phyloP scores from a whole-genome alignment of 2,329 filamentous ascomycete species.

The Cercospora janseana region DNA sequence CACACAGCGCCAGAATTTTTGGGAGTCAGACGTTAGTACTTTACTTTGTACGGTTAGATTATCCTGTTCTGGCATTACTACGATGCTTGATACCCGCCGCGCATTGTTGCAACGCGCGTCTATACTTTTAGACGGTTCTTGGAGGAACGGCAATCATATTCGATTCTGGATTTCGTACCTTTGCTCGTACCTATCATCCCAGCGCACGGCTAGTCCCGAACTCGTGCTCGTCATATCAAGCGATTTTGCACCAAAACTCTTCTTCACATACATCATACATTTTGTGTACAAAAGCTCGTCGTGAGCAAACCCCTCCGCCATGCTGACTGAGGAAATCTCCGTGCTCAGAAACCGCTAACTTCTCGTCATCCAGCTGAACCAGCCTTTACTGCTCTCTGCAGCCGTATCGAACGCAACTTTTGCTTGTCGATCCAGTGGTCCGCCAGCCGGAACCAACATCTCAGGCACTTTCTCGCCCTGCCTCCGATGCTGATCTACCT shows the following conservation, averaged over 20 bases:
- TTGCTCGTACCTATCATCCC: too few relatives aligned
- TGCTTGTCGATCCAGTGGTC: conserved; percentile 49
- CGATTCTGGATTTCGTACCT: background rate
- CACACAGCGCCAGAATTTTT: background rate
- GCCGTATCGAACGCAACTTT: conserved; percentile 41
- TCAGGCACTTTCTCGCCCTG: conserved; percentile 33
- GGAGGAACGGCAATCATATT: too few relatives aligned
- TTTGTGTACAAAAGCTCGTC: conserved; percentile 4
- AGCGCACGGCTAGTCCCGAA: too few relatives aligned
- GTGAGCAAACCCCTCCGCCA: conserved; percentile 10
- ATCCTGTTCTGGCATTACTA: background rate
- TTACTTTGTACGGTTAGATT: background rate
- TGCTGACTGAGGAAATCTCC: conserved; percentile 13
- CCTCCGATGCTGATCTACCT: conserved; percentile 31
- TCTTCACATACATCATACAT: background rate
- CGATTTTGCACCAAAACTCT: too few relatives aligned
- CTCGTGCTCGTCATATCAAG: too few relatives aligned
- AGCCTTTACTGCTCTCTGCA: conserved; percentile 43
- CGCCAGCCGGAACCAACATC: conserved; percentile 37
- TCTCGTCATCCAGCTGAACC: conserved; percentile 47
- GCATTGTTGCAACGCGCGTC: background rate
- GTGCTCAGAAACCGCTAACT: conserved; percentile 24
- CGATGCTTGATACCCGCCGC: conserved; percentile 1
- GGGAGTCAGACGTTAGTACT: background rate
- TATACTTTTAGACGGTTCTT: too few relatives aligned